Percentiles rank a stretch among this genome's conserved stretches.
phyloP scores from a whole-genome alignment of 2,329 filamentous ascomycete genomes.

The Pseudogymnoascus verrucosus region DNA sequence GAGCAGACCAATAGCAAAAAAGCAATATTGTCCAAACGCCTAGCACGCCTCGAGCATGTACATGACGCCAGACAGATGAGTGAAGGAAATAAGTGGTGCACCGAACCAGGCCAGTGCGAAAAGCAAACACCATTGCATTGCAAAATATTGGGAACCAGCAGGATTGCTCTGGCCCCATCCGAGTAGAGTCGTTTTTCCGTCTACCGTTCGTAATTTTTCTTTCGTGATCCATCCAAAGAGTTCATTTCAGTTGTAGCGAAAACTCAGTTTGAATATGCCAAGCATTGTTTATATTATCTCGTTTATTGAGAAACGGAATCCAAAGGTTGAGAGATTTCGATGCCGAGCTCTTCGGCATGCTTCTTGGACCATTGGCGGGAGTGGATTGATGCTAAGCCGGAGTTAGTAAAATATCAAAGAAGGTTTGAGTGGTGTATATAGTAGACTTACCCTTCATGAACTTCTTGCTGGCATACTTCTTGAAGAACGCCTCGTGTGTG shows the following conservation, averaged over 20 bases:
- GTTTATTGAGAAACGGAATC: constrained; percentile 22
- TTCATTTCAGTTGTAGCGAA: constrained; percentile 8
- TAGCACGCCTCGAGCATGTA: constrained; percentile 7
- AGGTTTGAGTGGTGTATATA: not conserved
- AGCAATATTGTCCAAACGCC: constrained; percentile 8
- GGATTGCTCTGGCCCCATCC: not conserved
- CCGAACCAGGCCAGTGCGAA: not conserved
- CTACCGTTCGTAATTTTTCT: constrained; percentile 9
- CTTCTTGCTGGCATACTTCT: constrained; percentile 99
- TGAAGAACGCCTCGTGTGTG: constrained; percentile 95
- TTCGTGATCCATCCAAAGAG: constrained; percentile 9
- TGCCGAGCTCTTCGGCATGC: constrained; percentile 51
- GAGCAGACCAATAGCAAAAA: constrained; percentile 9
- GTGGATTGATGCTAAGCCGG: constrained; percentile 68
- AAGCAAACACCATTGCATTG: constrained; percentile 8
- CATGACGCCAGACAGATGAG: constrained; percentile 7
- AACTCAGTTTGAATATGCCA: constrained; percentile 8
- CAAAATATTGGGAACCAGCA: constrained; percentile 4
- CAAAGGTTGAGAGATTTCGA: constrained; percentile 31
- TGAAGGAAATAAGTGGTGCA: constrained; percentile 2
- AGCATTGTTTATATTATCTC: constrained; percentile 8
- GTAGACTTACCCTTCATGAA: constrained; percentile 80
- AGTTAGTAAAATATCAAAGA: constrained; percentile 20
- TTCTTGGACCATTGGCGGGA: constrained; percentile 91
- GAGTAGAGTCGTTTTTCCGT: constrained; percentile 7